Conservation (phyloP, 352 stramenopile genomes). For the Globisporangium solare region DNA sequence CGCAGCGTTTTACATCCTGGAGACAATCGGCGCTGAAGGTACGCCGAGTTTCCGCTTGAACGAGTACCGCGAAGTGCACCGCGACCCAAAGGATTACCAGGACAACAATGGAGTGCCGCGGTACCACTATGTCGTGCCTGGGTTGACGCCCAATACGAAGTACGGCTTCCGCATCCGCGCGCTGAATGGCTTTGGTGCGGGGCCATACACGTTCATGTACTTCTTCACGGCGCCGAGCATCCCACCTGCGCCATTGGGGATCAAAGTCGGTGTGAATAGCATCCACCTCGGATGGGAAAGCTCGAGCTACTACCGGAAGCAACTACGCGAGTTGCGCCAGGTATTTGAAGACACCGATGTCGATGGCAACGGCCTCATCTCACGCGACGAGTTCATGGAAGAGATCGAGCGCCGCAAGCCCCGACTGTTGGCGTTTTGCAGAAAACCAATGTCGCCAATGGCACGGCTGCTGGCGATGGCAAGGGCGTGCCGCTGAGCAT, state of each 20-base stretch:
- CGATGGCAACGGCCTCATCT: conserved; percentile 71
- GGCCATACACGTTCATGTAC: conserved; percentile 77
- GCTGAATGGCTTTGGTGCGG: conserved; percentile 89
- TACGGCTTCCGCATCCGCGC: conserved; percentile 88
- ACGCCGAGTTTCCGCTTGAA: conserved; percentile 60
- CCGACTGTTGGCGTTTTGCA: conserved; percentile 74
- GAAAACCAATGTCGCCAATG: conserved; percentile 29
- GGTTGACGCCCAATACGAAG: conserved; percentile 79
- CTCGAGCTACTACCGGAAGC: conserved; percentile 56
- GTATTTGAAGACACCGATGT: conserved; percentile 81
- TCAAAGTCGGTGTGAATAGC: conserved; percentile 59
- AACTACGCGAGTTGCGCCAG: conserved; percentile 65
- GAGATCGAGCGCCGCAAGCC: conserved; percentile 77
- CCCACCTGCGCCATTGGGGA: conserved; percentile 61
- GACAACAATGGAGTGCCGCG: conserved; percentile 76
- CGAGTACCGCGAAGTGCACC: conserved; percentile 77
- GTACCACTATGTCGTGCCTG: conserved; percentile 64
- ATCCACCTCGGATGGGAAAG: conserved; percentile 78
- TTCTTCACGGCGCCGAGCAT: conserved; percentile 79
- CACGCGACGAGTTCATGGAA: conserved; percentile 82
- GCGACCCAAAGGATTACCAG: conserved; percentile 83
- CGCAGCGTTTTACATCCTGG: conserved; percentile 78
- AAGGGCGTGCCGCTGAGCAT: conserved; percentile 47
- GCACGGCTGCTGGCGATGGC: not conserved
- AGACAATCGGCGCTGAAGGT: conserved; percentile 74